Percentiles rank a stretch among this genome's conserved stretches.
These are phyloP conservation scores for Colletotrichum siamense DNA, from an alignment of 2,329 filamentous ascomycete genomes.

Conservation along the genomic window DNA sequence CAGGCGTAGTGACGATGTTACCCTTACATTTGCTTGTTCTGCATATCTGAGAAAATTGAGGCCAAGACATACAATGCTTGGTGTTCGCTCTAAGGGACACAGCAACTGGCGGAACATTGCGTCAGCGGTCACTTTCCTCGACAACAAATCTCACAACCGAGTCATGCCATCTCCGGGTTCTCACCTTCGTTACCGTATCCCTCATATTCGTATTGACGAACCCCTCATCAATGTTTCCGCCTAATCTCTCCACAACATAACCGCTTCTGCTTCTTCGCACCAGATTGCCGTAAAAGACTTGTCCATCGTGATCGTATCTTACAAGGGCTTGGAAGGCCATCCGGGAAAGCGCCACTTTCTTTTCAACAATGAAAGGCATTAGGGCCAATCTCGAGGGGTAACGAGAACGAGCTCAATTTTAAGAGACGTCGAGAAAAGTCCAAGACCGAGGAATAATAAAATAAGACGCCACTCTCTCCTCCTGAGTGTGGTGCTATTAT, in stretches of 20 bases:
- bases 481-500: background rate
- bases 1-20: background rate
- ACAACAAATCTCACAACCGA: background rate
- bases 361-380: slow-evolving; percentile 1
- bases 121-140: background rate
- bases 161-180: background rate
- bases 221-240: background rate
- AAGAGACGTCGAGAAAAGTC: background rate
- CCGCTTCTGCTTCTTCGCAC: background rate
- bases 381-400: background rate
- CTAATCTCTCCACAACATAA: background rate
- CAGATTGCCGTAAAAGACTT: background rate
- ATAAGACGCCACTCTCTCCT: background rate
- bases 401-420: background rate
- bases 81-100: slow-evolving; percentile 16
- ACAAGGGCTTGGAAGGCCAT: slow-evolving; percentile 5
- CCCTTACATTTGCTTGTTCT: slow-evolving; percentile 21
- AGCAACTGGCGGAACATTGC: slow-evolving; percentile 3
- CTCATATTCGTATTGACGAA: background rate
- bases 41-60: slow-evolving; percentile 33
- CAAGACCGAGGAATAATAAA: background rate
- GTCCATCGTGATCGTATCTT: background rate
- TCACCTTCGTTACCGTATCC: background rate
- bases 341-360: background rate
- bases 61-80: slow-evolving; percentile 30